phyloP scores from a whole-genome alignment of 805 yeast genomes.

The Candida railenensis region DNA sequence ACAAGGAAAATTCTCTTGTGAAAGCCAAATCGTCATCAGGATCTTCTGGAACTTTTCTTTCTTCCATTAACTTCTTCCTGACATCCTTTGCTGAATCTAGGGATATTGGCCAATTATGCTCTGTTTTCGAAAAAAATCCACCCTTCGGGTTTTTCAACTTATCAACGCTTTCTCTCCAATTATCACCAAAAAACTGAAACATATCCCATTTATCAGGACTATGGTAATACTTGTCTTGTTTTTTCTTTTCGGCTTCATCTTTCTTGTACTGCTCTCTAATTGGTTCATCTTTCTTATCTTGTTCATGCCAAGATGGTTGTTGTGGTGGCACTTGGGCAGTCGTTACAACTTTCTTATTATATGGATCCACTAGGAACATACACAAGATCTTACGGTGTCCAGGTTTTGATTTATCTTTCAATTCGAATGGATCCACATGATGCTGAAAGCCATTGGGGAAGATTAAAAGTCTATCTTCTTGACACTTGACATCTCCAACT shows the following conservation, averaged over 20 bases:
- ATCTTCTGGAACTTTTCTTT: constrained; percentile 10
- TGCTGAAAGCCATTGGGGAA: constrained; percentile 42
- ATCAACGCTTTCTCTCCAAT: constrained; percentile 2
- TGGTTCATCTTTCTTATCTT: constrained; percentile 8
- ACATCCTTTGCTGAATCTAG: constrained; percentile 1
- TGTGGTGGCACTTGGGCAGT: constrained; percentile 38
- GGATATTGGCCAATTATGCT: not conserved
- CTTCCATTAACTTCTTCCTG: not conserved
- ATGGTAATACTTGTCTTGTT: not conserved
- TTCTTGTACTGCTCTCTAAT: constrained; percentile 7
- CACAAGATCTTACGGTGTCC: constrained; percentile 41
- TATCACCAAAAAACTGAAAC: constrained; percentile 5
- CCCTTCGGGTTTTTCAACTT: constrained; percentile 3
- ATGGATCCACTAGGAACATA: constrained; percentile 39
- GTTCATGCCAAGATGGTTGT: constrained; percentile 33
- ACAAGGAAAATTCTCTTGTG: constrained; percentile 23
- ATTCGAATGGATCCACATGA: constrained; percentile 37
- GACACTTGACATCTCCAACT: constrained; percentile 25
- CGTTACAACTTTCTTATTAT: constrained; percentile 23
- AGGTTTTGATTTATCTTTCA: constrained; percentile 30
- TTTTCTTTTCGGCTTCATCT: not conserved
- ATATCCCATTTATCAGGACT: not conserved
- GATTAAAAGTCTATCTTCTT: constrained; percentile 27
- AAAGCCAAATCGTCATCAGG: constrained; percentile 15
- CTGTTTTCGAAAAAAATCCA: not conserved